Conservation (phyloP, 2,329 filamentous ascomycete species). For the Rhinocladiella similis region DNA sequence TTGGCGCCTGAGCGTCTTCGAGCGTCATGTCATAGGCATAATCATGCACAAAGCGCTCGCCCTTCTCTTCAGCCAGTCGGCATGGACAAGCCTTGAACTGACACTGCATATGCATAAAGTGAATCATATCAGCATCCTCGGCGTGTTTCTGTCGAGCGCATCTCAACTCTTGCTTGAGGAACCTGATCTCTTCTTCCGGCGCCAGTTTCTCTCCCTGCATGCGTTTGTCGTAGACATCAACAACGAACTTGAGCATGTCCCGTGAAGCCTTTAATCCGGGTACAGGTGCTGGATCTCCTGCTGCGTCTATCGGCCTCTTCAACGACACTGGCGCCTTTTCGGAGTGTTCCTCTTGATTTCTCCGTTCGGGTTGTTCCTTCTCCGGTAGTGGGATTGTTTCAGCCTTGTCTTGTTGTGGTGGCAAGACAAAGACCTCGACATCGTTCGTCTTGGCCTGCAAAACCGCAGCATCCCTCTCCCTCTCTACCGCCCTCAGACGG, state of each 20-base stretch:
- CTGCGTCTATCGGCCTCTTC: not conserved
- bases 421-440: slow-evolving; percentile 2
- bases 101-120: slow-evolving; percentile 52
- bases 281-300: not conserved
- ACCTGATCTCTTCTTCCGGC: slow-evolving; percentile 43
- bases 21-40: slow-evolving; percentile 32
- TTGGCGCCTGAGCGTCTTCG: slow-evolving; percentile 16
- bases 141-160: slow-evolving; percentile 50
- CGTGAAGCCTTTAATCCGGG: not conserved
- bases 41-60: slow-evolving; percentile 42
- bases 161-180: slow-evolving; percentile 50
- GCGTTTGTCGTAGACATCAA: slow-evolving; percentile 18
- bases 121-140: slow-evolving; percentile 56
- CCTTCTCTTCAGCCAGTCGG: slow-evolving; percentile 44
- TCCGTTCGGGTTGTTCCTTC: not conserved
- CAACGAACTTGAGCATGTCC: slow-evolving; percentile 5
- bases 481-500: slow-evolving; percentile 40
- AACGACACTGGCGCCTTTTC: not conserved
- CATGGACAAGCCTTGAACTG: slow-evolving; percentile 51
- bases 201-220: slow-evolving; percentile 32
- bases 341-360: not conserved
- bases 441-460: slow-evolving; percentile 13
- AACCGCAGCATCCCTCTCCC: slow-evolving; percentile 34
- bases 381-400: not conserved
- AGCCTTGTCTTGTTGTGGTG: slow-evolving; percentile 3